Evolutionary conservation across 176 grass and related monocot species (phyloP).

Genomic region (Oryza coarctata): DNA sequence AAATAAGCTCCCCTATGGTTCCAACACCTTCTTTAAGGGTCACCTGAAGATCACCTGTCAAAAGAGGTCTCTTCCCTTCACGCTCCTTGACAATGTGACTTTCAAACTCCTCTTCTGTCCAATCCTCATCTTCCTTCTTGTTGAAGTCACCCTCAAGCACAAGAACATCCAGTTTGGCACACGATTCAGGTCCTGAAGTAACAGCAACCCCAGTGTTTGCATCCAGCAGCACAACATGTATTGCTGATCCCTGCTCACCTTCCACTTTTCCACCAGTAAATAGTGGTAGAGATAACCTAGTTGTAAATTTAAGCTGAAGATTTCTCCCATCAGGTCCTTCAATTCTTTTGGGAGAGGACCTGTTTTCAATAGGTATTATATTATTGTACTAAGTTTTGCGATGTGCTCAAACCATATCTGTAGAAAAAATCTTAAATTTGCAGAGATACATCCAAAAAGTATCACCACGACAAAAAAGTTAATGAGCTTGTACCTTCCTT

Average conservation of each 20-base stretch:
- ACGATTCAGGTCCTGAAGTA: slow-evolving; percentile 72
- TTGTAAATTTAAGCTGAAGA: slow-evolving; percentile 77
- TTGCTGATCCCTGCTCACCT: slow-evolving; percentile 89
- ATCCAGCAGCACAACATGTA: slow-evolving; percentile 81
- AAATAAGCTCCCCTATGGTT: slow-evolving; percentile 86
- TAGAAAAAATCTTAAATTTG: slow-evolving; percentile 20
- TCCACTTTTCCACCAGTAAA: slow-evolving; percentile 94
- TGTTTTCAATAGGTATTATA: slow-evolving; percentile 44
- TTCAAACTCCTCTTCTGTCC: slow-evolving; percentile 89
- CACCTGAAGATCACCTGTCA: slow-evolving; percentile 84
- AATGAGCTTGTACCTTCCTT: slow-evolving; percentile 71
- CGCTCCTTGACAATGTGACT: slow-evolving; percentile 79
- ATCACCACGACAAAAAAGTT: slow-evolving; percentile 12
- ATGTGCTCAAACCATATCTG: neutral
- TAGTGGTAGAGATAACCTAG: slow-evolving; percentile 67
- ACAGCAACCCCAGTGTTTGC: slow-evolving; percentile 58
- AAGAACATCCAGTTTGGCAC: slow-evolving; percentile 79
- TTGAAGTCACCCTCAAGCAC: slow-evolving; percentile 94
- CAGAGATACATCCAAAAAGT: neutral
- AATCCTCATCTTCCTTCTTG: slow-evolving; percentile 81
- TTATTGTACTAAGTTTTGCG: neutral
- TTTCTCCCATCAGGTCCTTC: slow-evolving; percentile 88
- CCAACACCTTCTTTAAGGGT: slow-evolving; percentile 96
- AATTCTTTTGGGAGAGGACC: slow-evolving; percentile 78
- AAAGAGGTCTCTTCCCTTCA: slow-evolving; percentile 88